Evolutionary conservation across 305 asterid species (phyloP).

Genomic region (Ilex paraguariensis): DNA sequence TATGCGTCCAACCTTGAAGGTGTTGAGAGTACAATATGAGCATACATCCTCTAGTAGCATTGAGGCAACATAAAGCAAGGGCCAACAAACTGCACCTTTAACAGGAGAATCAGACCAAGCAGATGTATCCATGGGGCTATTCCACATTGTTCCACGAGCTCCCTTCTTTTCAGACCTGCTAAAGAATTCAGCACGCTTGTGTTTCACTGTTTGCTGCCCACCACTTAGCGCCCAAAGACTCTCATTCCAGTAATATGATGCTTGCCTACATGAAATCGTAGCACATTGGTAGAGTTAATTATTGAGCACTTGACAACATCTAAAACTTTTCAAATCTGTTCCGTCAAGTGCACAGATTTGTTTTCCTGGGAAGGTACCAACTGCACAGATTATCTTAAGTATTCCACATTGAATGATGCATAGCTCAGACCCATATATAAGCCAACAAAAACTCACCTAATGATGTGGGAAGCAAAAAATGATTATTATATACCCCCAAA

Average conservation of each 20-base stretch:
- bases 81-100: constrained; percentile 29
- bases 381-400: too few relatives aligned
- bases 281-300: not conserved
- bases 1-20: too few relatives aligned
- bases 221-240: constrained; percentile 31
- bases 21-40: too few relatives aligned
- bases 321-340: not conserved
- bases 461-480: too few relatives aligned
- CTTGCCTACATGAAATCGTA: constrained; percentile 30
- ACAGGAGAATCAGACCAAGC: constrained; percentile 40
- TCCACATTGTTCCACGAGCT: constrained; percentile 35
- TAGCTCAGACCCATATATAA: not conserved
- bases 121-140: constrained; percentile 36
- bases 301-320: too few relatives aligned
- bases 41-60: too few relatives aligned
- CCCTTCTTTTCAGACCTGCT: constrained; percentile 40
- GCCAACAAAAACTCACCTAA: not conserved
- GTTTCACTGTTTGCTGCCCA: constrained; percentile 25
- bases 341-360: too few relatives aligned
- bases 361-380: too few relatives aligned
- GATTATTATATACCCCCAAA: too few relatives aligned
- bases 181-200: constrained; percentile 59
- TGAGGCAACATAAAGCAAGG: too few relatives aligned
- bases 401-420: too few relatives aligned
- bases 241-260: constrained; percentile 31